These are phyloP conservation scores for Cyclotella atomus DNA, from an alignment of 108 stramenopile species.

Conservation along the genomic window DNA sequence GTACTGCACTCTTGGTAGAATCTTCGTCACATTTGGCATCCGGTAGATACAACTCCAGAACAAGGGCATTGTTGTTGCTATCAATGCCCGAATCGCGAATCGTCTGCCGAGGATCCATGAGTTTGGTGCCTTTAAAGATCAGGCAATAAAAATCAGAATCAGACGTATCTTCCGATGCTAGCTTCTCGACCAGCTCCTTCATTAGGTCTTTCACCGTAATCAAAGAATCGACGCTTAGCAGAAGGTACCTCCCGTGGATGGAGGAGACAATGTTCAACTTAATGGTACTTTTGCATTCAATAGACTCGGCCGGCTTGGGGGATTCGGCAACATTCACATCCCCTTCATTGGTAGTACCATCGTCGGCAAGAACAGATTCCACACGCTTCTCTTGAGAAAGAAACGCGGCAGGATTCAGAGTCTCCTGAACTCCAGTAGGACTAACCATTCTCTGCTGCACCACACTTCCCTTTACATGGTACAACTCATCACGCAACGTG, in stretches of 20 bases:
- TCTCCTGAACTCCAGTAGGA: too few relatives aligned
- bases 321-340: neutral
- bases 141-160: constrained; percentile 23
- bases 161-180: neutral
- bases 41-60: too few relatives aligned
- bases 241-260: constrained; percentile 23
- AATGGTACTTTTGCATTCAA: constrained; percentile 10
- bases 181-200: constrained; percentile 17
- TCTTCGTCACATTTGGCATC: too few relatives aligned
- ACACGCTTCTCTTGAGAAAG: constrained; percentile 34
- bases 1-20: too few relatives aligned
- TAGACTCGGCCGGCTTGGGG: neutral
- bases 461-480: constrained; percentile 14
- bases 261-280: constrained; percentile 43
- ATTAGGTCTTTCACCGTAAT: constrained; percentile 40
- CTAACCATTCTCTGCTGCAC: too few relatives aligned
- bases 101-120: constrained; percentile 27
- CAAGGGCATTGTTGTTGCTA: constrained; percentile 19
- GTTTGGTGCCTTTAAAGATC: constrained; percentile 14
- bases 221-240: constrained; percentile 17
- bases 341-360: neutral
- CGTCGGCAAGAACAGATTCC: neutral
- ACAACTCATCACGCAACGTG: constrained; percentile 23
- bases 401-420: constrained; percentile 7
- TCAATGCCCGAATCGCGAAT: constrained; percentile 19